phyloP scores from a whole-genome alignment of 164 flowering plant genomes.

The Macadamia integrifolia region DNA sequence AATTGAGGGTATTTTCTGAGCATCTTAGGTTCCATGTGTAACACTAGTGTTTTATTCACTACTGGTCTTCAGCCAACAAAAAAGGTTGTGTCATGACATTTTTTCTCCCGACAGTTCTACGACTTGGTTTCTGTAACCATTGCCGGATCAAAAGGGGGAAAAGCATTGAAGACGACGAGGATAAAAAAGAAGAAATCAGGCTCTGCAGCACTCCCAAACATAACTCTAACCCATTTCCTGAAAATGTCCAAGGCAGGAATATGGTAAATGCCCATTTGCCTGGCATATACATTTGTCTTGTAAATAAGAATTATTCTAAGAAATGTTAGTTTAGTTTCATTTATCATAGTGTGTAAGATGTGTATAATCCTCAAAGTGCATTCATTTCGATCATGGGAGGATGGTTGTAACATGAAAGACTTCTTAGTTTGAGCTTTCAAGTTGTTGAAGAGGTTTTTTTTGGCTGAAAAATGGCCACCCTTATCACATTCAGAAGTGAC shows the following conservation, averaged over 20 bases:
- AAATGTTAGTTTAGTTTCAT: not conserved
- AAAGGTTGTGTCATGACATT: not conserved
- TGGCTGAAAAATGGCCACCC: too few relatives aligned
- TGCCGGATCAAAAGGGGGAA: constrained; percentile 25
- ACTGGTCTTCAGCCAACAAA: too few relatives aligned
- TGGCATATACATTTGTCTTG: constrained; percentile 1
- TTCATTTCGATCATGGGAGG: too few relatives aligned
- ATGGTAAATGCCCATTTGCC: constrained; percentile 29
- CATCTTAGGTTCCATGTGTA: too few relatives aligned
- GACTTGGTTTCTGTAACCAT: constrained; percentile 61
- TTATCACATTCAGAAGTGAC: too few relatives aligned
- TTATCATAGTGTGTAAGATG: not conserved
- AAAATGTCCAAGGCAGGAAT: constrained; percentile 72
- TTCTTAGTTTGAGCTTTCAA: too few relatives aligned
- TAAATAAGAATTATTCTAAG: constrained; percentile 1
- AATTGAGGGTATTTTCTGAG: too few relatives aligned
- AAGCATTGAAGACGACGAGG: constrained; percentile 45
- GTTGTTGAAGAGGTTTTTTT: too few relatives aligned
- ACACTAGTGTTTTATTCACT: too few relatives aligned
- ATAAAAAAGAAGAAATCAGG: constrained; percentile 59
- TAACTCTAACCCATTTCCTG: constrained; percentile 62
- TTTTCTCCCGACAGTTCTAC: constrained; percentile 62
- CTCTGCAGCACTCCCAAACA: constrained; percentile 41
- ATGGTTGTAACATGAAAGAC: too few relatives aligned
- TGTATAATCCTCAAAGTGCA: too few relatives aligned